Base-by-base conservation (phyloP, 345 rosid species). In the Lenwebbia sp. region DNA sequence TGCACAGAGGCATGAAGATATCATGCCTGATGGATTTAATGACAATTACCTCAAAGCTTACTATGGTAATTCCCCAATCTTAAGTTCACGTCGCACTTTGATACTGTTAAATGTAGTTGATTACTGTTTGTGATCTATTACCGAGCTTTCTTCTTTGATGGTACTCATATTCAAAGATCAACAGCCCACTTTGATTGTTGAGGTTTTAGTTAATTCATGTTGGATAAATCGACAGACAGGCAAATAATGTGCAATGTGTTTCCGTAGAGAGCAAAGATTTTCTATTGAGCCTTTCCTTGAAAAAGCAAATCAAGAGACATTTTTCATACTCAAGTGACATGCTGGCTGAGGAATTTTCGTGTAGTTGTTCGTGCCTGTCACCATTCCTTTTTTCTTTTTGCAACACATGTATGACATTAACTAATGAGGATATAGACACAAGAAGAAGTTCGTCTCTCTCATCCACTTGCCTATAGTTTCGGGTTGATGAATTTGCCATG, bases 31-130 rank as follows among this genome's bases (percentile, higher is more conserved):
- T 28, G 96, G 89, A 52, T 93, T 95, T 89, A 91, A 95, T 85
- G 82, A 90, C 57, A 92, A 92, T 85, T 87, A 93, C 90, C 98
- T 94, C 87, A 88, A 89, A 86, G 91, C 93, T 57, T 96, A 94
- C 90, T 96, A 96, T 21, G 96, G 98, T 93, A 90, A 83, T 65
- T 14, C 50, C 33, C n/a, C 54, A 28, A 86, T 44, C 49, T 17
- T 51, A 70, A 37, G 78, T 70, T 70, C 81, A 19, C 7, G 21
- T 41, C 10, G 4, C 26, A 37, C 47, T 22, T 19, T 37, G 47
- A 37, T 70, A 37, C 81, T 37, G 81, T 37, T 9, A 19, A 70
- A 37, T 37, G 1, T 10, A 19, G 26, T 13, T 15, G 54, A 65
- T 49, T 3, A 37, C 55, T 50, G 56, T 5, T 37, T 56, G 53